Conservation (phyloP, 1,284 basidiomycete species). For the Heterobasidion parviporum region DNA sequence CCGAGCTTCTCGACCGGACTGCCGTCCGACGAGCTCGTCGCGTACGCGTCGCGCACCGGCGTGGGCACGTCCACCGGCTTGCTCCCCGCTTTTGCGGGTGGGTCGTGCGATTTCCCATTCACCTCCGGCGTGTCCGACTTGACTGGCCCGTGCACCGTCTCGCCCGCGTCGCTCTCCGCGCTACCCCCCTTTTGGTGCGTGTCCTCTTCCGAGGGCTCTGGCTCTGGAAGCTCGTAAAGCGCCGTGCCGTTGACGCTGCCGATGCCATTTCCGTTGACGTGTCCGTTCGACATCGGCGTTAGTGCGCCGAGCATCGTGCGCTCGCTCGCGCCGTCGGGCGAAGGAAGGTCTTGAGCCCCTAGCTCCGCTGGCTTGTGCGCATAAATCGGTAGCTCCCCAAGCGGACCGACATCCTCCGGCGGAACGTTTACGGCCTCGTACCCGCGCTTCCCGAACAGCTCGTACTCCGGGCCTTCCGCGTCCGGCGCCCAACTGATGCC, state of each 20-base stretch:
- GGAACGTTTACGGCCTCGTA: conserved; percentile 10
- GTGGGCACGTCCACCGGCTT: conserved; percentile 23
- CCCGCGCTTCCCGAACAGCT: conserved; percentile 11
- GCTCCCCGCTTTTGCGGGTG: neutral
- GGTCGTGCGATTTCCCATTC: neutral
- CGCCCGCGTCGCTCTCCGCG: neutral
- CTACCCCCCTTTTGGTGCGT: neutral
- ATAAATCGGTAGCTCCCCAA: conserved; percentile 25
- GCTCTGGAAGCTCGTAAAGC: conserved; percentile 1
- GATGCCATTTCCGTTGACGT: conserved; percentile 9
- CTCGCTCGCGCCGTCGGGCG: conserved; percentile 1
- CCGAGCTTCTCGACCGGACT: conserved; percentile 34
- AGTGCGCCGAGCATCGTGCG: neutral
- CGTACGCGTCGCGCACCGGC: conserved; percentile 20
- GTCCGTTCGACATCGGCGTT: neutral
- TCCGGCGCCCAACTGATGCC: conserved; percentile 40
- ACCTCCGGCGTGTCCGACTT: conserved; percentile 14
- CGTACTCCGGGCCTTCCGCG: conserved; percentile 27
- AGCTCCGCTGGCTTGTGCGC: neutral
- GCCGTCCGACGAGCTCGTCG: conserved; percentile 42
- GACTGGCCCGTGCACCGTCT: conserved; percentile 32
- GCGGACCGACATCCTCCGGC: conserved; percentile 21
- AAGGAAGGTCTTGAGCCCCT: neutral
- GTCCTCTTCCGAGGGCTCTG: neutral
- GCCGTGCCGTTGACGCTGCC: conserved; percentile 10